phyloP scores from a whole-genome alignment of 2,329 filamentous ascomycete genomes.

The Hymenoscyphus repandus region DNA sequence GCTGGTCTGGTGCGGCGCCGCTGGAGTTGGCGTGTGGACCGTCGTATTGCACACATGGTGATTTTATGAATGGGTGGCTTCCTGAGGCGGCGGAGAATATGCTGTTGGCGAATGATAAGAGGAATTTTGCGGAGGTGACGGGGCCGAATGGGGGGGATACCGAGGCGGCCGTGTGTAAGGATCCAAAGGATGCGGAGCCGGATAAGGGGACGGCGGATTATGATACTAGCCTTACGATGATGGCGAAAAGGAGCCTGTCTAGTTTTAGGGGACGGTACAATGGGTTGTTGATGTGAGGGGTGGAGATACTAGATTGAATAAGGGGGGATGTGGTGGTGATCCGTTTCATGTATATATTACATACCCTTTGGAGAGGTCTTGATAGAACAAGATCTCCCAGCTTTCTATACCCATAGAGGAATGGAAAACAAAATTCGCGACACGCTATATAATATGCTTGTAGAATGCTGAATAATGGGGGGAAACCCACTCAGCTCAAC shows the following conservation, averaged over 20 bases:
- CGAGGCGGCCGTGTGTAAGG: constrained; percentile 30
- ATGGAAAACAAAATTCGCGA: too few species aligned
- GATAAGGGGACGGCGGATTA: constrained; percentile 37
- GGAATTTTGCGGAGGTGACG: constrained; percentile 22
- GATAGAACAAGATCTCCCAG: too few species aligned
- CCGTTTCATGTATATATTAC: too few species aligned
- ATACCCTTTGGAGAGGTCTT: too few species aligned
- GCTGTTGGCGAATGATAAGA: constrained; percentile 23
- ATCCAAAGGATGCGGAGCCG: constrained; percentile 38
- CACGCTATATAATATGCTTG: too few species aligned
- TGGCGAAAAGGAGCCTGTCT: constrained; percentile 7
- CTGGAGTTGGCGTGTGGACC: constrained; percentile 38
- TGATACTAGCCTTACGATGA: constrained; percentile 5
- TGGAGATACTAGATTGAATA: too few species aligned
- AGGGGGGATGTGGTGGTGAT: too few species aligned
- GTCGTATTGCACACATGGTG: constrained; percentile 37
- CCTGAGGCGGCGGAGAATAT: constrained; percentile 38
- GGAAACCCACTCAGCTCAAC: too few species aligned
- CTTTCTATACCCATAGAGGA: too few species aligned
- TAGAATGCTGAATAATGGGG: too few species aligned
- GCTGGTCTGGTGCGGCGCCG: constrained; percentile 40
- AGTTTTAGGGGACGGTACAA: too few species aligned
- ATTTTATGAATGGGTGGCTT: constrained; percentile 45
- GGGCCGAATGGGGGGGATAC: constrained; percentile 31
- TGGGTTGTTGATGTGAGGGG: too few species aligned